These are phyloP conservation scores for Mycena belliarum DNA, from an alignment of 768 basidiomycete species.

Conservation along the genomic window DNA sequence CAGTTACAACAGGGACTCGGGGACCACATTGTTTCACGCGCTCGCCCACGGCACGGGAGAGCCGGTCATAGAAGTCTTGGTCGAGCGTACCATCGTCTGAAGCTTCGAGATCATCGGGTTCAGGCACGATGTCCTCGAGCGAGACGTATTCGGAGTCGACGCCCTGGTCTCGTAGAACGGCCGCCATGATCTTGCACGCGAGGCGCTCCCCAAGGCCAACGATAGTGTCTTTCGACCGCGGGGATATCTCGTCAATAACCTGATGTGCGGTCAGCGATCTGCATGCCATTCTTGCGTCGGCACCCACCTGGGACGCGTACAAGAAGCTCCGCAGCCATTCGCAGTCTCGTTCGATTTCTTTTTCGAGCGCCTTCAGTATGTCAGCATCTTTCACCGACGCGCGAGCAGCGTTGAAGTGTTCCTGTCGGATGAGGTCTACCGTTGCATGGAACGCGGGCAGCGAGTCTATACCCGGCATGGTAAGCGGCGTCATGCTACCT, in stretches of 20 bases:
- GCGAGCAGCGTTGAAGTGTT: conserved; percentile 82
- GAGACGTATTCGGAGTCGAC: conserved; percentile 96
- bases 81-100: conserved; percentile 60
- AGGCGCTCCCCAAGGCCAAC: conserved; percentile 92
- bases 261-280: conserved; percentile 33
- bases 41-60: conserved; percentile 74
- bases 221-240: conserved; percentile 89
- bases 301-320: conserved; percentile 80
- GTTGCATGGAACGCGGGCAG: conserved; percentile 68
- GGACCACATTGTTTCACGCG: conserved; percentile 76
- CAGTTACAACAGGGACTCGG: conserved; percentile 92
- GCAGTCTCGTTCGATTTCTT: conserved; percentile 87
- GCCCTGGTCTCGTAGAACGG: conserved; percentile 87
- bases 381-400: conserved; percentile 54
- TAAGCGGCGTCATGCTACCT: conserved; percentile 17
- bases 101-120: conserved; percentile 54
- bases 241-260: conserved; percentile 98
- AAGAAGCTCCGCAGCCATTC: conserved; percentile 86
- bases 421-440: conserved; percentile 83
- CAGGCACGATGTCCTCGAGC: conserved; percentile 84
- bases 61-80: conserved; percentile 85
- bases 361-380: conserved; percentile 73
- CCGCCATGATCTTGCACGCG: conserved; percentile 89
- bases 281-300: not conserved
- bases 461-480: conserved; percentile 20